phyloP scores from a whole-genome alignment of 164 flowering plant genomes.

The Berberis vulgaris region DNA sequence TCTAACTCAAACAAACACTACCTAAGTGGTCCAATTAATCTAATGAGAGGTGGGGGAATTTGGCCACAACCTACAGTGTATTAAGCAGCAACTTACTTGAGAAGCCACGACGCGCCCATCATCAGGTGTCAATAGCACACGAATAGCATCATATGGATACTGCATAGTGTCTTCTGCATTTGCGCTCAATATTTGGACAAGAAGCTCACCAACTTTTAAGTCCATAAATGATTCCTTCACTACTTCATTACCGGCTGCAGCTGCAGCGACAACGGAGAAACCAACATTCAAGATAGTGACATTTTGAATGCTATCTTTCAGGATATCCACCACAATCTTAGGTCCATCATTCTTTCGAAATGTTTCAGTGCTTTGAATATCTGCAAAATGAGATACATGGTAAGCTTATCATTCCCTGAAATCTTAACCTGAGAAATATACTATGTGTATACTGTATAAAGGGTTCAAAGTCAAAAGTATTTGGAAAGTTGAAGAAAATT shows the following conservation, averaged over 20 bases:
- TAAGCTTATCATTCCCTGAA: not conserved
- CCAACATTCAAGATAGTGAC: conserved; percentile 40
- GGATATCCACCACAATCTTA: conserved; percentile 36
- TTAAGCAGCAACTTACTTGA: conserved; percentile 47
- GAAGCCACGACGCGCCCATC: conserved; percentile 93
- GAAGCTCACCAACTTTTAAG: conserved; percentile 68
- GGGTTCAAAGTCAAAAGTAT: no score
- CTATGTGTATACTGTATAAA: not conserved
- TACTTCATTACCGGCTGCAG: conserved; percentile 85
- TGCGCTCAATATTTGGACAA: conserved; percentile 36
- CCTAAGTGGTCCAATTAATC: no score
- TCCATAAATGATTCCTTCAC: conserved; percentile 80
- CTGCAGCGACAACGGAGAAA: conserved; percentile 77
- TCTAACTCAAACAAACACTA: no score
- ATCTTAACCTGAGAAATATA: no score
- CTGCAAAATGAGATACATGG: conserved; percentile 27
- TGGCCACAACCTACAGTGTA: no score
- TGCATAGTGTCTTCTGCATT: conserved; percentile 28
- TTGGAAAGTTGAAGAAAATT: no score
- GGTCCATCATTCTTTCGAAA: conserved; percentile 58
- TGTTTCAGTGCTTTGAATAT: conserved; percentile 58
- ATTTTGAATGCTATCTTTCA: conserved; percentile 29
- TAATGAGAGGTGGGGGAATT: no score
- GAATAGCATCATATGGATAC: conserved; percentile 67
- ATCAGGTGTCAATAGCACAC: conserved; percentile 72